Evolutionary conservation across 208 protist genomes (phyloP), one percentile per base, ranked within the genome.

Genomic region (Endotrypanum monterogeii): DNA sequence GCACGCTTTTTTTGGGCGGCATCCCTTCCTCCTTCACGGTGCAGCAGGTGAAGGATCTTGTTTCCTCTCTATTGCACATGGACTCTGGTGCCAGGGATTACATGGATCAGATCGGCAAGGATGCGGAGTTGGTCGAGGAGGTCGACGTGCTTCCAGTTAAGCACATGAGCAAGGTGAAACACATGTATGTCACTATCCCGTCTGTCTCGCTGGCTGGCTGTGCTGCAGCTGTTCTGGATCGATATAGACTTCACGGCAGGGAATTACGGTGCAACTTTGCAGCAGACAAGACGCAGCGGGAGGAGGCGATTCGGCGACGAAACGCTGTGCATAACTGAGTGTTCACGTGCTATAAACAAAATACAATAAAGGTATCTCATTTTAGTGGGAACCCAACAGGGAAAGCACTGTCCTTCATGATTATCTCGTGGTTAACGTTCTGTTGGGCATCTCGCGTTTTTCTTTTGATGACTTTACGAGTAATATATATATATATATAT

Each of bases 251-350:
- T 58, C 80, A 88, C 20, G 82, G 83, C 7, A 39, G 48, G 8
- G 61, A 61, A 25, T 78, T 97, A 54, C 87, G 93, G n/a, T 95
- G 90, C 66, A 97, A 97, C 73, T 94, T 95, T 72, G 87, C 93
- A 7, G 71, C 90, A 0, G 90, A 97, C 71, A 95, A 94, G 78
- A 69, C 71, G 18, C 86, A 97, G 83, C 87, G 93, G 1, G 78
- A 84, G 6, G 87, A 89, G 56, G 93, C 93, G 2, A 97, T 97
- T 28, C 69, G 69, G 6, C 63, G 74, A 25, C 71, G 80, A 44
- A 69, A 67, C 23, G 25, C 37, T 23, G 32, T 23, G 23, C 60
- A 48, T 30, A 35, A 37, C 8, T 65, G 60, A 65, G 60, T 16
- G 39, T 44, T 5, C 60, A 23, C 4, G 60, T 23, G 3, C 23